A percentile compares a stretch with the other conserved stretches of the same genome.
Evolutionary conservation across 306 rosid species (phyloP).

Genomic region (Macrotyloma uniflorum): DNA sequence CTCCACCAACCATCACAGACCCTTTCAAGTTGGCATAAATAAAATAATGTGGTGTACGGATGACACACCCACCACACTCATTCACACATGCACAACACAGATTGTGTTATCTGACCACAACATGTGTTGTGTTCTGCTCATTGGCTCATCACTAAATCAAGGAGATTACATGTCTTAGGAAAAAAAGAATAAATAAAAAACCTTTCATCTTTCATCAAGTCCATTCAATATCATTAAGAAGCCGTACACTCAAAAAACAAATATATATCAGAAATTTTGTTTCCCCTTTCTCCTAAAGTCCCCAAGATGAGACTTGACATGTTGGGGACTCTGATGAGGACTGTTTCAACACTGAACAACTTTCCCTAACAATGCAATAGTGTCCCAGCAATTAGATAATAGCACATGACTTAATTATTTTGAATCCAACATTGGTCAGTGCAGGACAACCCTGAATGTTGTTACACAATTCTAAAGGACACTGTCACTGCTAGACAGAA

Average conservation of each 20-base stretch:
- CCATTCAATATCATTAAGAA: conserved; percentile 19
- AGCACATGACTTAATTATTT: conserved; percentile 28
- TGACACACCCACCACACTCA: conserved; percentile 36
- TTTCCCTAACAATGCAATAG: background rate
- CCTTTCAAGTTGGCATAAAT: conserved; percentile 22
- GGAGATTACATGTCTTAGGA: background rate
- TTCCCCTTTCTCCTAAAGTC: background rate
- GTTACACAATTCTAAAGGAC: conserved; percentile 29
- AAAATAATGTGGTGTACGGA: conserved; percentile 42
- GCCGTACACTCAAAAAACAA: conserved; percentile 5
- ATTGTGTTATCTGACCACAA: conserved; percentile 16
- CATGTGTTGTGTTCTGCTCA: conserved; percentile 25
- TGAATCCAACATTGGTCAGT: conserved; percentile 1
- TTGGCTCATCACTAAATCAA: conserved; percentile 37
- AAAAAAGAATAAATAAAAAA: conserved; percentile 20
- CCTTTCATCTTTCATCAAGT: too few species aligned
- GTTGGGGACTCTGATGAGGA: background rate
- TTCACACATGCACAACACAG: conserved; percentile 25
- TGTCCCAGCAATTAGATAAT: background rate
- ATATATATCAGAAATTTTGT: background rate
- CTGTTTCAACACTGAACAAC: background rate
- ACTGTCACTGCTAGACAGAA: conserved; percentile 1
- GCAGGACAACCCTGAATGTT: conserved; percentile 14
- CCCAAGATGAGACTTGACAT: background rate
- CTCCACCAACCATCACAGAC: conserved; percentile 65